These are phyloP conservation scores for Clitopilus passeckerianus DNA, from an alignment of 768 basidiomycete species.

Conservation along the genomic window DNA sequence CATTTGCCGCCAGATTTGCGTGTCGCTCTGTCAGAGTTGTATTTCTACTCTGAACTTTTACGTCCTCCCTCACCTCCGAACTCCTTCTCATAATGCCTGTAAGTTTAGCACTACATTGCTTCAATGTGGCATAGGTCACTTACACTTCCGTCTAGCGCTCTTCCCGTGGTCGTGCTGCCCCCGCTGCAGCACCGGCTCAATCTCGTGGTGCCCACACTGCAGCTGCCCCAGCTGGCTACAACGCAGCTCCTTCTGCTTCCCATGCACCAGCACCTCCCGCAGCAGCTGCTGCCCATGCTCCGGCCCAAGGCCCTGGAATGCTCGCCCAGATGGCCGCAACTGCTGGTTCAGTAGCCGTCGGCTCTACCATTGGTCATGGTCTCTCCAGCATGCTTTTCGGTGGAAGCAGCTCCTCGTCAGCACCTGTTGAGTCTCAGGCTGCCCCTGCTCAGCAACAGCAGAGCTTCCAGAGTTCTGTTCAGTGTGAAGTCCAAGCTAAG, in stretches of 20 bases:
- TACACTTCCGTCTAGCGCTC: conserved; percentile 45
- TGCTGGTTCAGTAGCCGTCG: conserved; percentile 85
- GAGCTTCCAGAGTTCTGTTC: conserved; percentile 35
- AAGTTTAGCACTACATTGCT: conserved; percentile 11
- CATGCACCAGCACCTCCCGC: conserved; percentile 37
- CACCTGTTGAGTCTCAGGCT: conserved; percentile 43
- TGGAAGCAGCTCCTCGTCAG: conserved; percentile 38
- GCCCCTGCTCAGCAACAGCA: conserved; percentile 45
- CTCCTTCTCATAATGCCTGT: conserved; percentile 30
- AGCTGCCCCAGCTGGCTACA: conserved; percentile 42
- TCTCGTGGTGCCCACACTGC: conserved; percentile 46
- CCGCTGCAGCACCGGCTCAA: conserved; percentile 39
- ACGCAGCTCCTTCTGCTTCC: conserved; percentile 17
- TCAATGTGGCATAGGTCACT: no score
- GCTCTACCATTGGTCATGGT: conserved; percentile 88
- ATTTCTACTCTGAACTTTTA: conserved; percentile 24
- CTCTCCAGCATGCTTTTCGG: conserved; percentile 88
- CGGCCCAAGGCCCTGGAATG: conserved; percentile 61
- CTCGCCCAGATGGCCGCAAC: conserved; percentile 85
- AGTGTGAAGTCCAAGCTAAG: conserved; percentile 80
- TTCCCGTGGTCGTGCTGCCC: conserved; percentile 62
- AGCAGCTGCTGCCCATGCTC: conserved; percentile 35
- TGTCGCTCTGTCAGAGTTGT: conserved; percentile 11
- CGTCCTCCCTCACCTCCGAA: conserved; percentile 10
- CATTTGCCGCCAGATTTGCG: conserved; percentile 15